Evolutionary conservation across 768 basidiomycete genomes (phyloP).

Genomic region (Gautieria morchelliformis): DNA sequence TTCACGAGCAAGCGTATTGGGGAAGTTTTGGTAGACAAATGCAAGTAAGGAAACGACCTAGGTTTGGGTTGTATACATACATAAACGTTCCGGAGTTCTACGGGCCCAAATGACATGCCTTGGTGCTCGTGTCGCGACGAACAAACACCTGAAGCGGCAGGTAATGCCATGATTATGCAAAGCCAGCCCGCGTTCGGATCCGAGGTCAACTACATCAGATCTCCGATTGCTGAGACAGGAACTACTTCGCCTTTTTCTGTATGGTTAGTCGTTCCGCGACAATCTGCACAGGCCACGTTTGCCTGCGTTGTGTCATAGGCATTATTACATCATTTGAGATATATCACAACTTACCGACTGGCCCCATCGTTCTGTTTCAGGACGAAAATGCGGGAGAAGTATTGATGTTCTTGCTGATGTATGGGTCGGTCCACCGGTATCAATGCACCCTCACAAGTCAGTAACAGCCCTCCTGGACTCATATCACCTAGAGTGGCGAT

Average conservation of each 20-base stretch:
- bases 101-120: too few species aligned
- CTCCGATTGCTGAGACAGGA: background rate
- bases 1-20: constrained; percentile 45
- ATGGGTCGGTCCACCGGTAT: background rate
- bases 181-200: too few species aligned
- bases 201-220: too few species aligned
- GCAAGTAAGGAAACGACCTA: too few species aligned
- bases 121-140: too few species aligned
- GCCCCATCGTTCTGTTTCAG: background rate
- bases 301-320: background rate
- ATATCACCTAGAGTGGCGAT: constrained; percentile 4
- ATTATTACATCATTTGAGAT: background rate
- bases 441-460: constrained; percentile 6
- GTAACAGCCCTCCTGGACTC: background rate
- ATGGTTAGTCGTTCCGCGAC: constrained; percentile 3
- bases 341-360: background rate
- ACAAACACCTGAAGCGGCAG: too few species aligned
- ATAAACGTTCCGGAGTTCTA: too few species aligned
- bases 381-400: constrained; percentile 6
- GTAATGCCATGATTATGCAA: too few species aligned
- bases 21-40: constrained; percentile 45
- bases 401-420: background rate
- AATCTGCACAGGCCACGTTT: constrained; percentile 3
- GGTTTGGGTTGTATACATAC: too few species aligned
- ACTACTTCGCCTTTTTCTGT: background rate